These are phyloP conservation scores for Rhizodiscina lignyota DNA, from an alignment of 495 filamentous ascomycete genomes.

Conservation along the genomic window DNA sequence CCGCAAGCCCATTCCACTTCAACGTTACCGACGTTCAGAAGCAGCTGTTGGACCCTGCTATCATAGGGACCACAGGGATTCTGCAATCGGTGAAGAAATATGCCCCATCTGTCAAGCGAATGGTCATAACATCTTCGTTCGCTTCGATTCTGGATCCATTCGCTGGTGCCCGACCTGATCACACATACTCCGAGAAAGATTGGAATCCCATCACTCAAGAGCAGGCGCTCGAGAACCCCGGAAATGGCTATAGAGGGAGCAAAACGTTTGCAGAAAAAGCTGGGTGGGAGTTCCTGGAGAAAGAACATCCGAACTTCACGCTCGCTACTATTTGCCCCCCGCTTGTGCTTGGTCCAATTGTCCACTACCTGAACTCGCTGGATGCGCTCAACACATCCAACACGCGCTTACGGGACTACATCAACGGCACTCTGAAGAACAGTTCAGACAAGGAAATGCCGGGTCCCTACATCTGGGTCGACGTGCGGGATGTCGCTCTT, in stretches of 20 bases:
- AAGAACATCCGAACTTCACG: constrained; percentile 62
- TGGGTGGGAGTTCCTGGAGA: constrained; percentile 68
- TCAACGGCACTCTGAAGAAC: constrained; percentile 49
- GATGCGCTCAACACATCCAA: constrained; percentile 57
- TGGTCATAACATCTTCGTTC: constrained; percentile 74
- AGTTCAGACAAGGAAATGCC: constrained; percentile 48
- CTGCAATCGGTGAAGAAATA: constrained; percentile 56
- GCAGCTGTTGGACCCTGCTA: constrained; percentile 69
- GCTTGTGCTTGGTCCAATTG: constrained; percentile 55
- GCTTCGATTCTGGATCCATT: constrained; percentile 48
- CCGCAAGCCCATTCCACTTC: constrained; percentile 73
- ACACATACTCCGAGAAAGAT: constrained; percentile 50
- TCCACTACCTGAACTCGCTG: constrained; percentile 47
- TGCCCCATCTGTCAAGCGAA: constrained; percentile 62
- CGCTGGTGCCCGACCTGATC: constrained; percentile 29
- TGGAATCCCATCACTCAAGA: constrained; percentile 77
- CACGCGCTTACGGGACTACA: constrained; percentile 33
- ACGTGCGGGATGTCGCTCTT: constrained; percentile 43
- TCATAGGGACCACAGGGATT: constrained; percentile 71
- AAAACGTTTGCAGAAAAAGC: constrained; percentile 45
- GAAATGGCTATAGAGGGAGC: constrained; percentile 39
- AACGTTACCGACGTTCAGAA: constrained; percentile 48
- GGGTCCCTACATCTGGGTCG: constrained; percentile 20
- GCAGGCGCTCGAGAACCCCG: constrained; percentile 36
- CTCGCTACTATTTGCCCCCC: constrained; percentile 59